A percentile compares a stretch with the other conserved stretches of the same genome.
phyloP scores from a whole-genome alignment of 176 grass and related monocot species.

The Ensete ventricosum region DNA sequence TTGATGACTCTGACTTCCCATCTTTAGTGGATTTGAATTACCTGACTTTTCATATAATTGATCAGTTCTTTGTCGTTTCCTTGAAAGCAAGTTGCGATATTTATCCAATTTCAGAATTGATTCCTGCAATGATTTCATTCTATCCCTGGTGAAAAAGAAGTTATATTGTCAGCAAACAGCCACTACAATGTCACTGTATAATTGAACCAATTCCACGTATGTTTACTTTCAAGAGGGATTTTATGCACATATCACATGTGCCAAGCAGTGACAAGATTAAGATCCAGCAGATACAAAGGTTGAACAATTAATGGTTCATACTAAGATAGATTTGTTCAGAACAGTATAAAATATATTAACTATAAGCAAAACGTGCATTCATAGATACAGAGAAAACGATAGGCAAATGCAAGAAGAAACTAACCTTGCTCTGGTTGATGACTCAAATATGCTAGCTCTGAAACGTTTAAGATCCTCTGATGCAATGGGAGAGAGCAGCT shows the following conservation, averaged over 20 bases:
- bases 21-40: slow-evolving; percentile 29
- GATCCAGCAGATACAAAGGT: not conserved
- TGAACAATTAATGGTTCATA: not conserved
- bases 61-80: slow-evolving; percentile 50
- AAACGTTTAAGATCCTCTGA: slow-evolving; percentile 56
- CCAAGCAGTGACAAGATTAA: not conserved
- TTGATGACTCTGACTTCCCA: slow-evolving; percentile 47
- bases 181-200: not conserved
- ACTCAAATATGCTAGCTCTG: slow-evolving; percentile 38
- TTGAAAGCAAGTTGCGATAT: slow-evolving; percentile 46
- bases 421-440: slow-evolving; percentile 46
- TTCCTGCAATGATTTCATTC: slow-evolving; percentile 43
- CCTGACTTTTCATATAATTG: slow-evolving; percentile 28
- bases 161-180: not conserved
- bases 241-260: not conserved
- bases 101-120: slow-evolving; percentile 53
- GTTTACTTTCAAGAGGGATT: not conserved
- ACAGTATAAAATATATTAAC: not conserved
- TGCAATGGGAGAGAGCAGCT: slow-evolving; percentile 25
- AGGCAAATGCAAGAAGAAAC: not conserved
- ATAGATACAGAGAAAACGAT: not conserved
- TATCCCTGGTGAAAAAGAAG: slow-evolving; percentile 44
- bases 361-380: not conserved
- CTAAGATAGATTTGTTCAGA: not conserved
- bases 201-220: slow-evolving; percentile 1